A percentile compares a stretch with the other conserved stretches of the same genome.
phyloP scores from a whole-genome alignment of 306 rosid genomes.

The Castanea crenata region DNA sequence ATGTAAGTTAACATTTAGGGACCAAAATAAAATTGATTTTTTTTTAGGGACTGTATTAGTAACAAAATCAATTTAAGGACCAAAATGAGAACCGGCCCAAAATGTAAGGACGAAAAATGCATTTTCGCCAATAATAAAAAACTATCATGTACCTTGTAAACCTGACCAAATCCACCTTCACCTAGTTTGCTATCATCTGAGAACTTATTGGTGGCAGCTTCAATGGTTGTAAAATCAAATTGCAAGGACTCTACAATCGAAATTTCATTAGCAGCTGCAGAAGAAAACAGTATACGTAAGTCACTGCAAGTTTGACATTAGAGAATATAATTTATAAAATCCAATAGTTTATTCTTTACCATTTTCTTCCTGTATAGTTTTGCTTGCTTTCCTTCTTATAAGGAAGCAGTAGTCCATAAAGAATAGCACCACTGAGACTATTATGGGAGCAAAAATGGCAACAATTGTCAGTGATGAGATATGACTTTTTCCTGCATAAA shows the following conservation, averaged over 20 bases:
- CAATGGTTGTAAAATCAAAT: background rate
- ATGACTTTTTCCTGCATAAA: background rate
- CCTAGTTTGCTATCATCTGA: background rate
- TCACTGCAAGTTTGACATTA: background rate
- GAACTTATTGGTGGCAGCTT: background rate
- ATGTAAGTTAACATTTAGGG: no score
- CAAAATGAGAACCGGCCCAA: no score
- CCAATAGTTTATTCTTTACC: background rate
- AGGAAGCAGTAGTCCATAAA: background rate
- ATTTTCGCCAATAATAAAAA: background rate
- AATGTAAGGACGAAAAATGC: no score
- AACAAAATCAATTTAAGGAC: no score
- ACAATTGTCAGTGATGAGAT: background rate
- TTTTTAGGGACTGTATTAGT: no score
- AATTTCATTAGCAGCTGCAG: background rate
- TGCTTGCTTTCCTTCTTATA: background rate
- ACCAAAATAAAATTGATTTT: no score
- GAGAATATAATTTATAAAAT: background rate
- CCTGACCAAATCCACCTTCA: background rate
- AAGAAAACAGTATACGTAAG: background rate
- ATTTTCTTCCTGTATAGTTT: background rate
- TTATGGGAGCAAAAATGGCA: slow-evolving; percentile 4
- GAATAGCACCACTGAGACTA: background rate
- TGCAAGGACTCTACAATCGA: background rate
- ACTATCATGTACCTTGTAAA: background rate